Evolutionary conservation across 169 alveolate species (phyloP), one percentile per base, ranked within the genome.

Genomic region (Plasmodium berghei): DNA sequence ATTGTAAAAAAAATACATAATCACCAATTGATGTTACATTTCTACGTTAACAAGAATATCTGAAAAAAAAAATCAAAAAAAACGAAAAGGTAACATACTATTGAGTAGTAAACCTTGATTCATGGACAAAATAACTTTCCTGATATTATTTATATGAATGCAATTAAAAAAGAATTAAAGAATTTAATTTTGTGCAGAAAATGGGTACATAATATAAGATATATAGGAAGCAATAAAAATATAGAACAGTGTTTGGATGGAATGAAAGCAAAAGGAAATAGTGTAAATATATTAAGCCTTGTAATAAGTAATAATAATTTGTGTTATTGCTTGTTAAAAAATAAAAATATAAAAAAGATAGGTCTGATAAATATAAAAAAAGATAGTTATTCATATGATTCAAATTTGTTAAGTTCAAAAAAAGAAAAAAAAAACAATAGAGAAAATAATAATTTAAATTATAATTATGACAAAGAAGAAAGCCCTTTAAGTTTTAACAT

Each of bases 351-450:
- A n/a, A 83, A 83, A 83, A 83, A 83, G 28, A 83, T 83, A 10
- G 90, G 90, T 12, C 54, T 83, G 46, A 83, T 83, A 22, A 83
- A 83, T 45, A 83, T 83, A 34, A 83, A 83, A 72, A 83, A 83
- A 61, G 90, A 83, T 40, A 28, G 54, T 49, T 61, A 66, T 67
- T 59, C 90, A 16, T 61, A 83, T 83, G 52, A 83, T n/a, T 42
- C 24, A 5, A 16, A 5, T 54, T 14, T 54, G 46, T n/a, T 55
- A 16, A 56, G 20, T 40, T 56, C 70, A 42, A 54, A 28, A 22
- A 83, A 55, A 10, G 26, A 63, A 34, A 67, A 52, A 59, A 40
- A 14, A 9, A 40, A 52, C 1, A 12, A 5, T 20, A 34, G 42
- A 34, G 66, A 83, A 24, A 62, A 75, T 42, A 55, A 45, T 10